Evolutionary conservation across 768 basidiomycete genomes (phyloP).

Genomic region (Boletus pseudopeckii): DNA sequence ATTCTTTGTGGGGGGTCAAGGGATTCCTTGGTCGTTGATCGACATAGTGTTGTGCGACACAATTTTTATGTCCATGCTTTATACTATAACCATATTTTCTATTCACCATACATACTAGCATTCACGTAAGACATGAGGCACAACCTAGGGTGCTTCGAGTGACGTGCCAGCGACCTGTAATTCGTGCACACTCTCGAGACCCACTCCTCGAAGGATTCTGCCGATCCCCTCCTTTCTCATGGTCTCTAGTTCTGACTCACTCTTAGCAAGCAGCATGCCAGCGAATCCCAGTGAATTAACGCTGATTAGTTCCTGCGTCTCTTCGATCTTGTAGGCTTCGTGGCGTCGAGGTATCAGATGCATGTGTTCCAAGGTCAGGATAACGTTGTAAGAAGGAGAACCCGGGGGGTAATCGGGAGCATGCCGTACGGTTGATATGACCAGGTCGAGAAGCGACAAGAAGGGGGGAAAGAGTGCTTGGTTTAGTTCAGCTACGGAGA

Average conservation of each 20-base stretch:
- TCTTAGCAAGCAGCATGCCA: slow-evolving; percentile 86
- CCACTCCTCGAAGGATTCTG: slow-evolving; percentile 63
- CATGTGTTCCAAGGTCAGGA: slow-evolving; percentile 80
- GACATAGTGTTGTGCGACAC: neutral
- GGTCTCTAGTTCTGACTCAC: slow-evolving; percentile 67
- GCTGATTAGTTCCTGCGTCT: slow-evolving; percentile 56
- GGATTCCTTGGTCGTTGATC: slow-evolving; percentile 31
- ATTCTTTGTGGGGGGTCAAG: slow-evolving; percentile 52
- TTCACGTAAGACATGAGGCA: neutral
- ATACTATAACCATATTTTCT: neutral
- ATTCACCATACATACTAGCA: neutral
- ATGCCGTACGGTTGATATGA: slow-evolving; percentile 68
- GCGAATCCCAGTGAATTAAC: slow-evolving; percentile 90
- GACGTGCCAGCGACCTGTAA: slow-evolving; percentile 53
- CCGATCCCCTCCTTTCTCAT: slow-evolving; percentile 62
- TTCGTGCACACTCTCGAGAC: slow-evolving; percentile 64
- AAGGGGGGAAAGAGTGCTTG: slow-evolving; percentile 55
- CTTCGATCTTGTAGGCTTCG: slow-evolving; percentile 54
- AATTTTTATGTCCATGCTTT: neutral
- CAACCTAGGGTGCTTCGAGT: slow-evolving; percentile 32
- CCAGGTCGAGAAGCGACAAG: slow-evolving; percentile 71
- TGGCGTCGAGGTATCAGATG: slow-evolving; percentile 77
- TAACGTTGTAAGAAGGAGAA: slow-evolving; percentile 76
- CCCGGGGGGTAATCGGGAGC: slow-evolving; percentile 59
- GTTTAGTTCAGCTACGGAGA: slow-evolving; percentile 44